phyloP scores from a whole-genome alignment of 1,284 basidiomycete genomes.

The Microbotryomycetes sp. region DNA sequence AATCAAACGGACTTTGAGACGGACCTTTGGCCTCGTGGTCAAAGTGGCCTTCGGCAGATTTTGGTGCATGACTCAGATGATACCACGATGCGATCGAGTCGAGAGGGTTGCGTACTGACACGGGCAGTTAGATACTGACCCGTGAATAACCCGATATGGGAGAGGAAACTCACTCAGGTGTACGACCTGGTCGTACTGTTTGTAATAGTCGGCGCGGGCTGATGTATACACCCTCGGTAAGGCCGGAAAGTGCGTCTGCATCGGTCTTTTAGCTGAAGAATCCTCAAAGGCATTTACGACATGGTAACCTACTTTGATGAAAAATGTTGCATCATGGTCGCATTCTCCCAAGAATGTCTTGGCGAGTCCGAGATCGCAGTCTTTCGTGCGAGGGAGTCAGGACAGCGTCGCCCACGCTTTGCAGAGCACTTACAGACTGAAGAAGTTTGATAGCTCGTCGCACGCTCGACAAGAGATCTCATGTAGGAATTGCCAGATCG shows the following conservation, averaged over 20 bases:
- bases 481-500: slow-evolving; percentile 27
- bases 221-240: not conserved
- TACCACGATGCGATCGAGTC: slow-evolving; percentile 24
- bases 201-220: not conserved
- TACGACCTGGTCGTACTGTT: slow-evolving; percentile 19
- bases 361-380: slow-evolving; percentile 28
- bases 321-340: slow-evolving; percentile 15
- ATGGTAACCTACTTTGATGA: slow-evolving; percentile 21
- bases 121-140: not conserved
- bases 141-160: not conserved
- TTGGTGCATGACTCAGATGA: slow-evolving; percentile 17
- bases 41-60: slow-evolving; percentile 11
- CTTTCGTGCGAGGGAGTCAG: not conserved
- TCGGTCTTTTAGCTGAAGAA: too few species aligned
- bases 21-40: slow-evolving; percentile 1
- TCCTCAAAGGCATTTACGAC: too few species aligned
- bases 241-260: slow-evolving; percentile 15
- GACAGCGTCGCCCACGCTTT: too few species aligned
- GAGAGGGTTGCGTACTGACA: slow-evolving; percentile 30
- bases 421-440: slow-evolving; percentile 16
- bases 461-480: slow-evolving; percentile 22
- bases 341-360: slow-evolving; percentile 31
- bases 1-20: not conserved
- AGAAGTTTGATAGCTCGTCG: slow-evolving; percentile 28
- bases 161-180: slow-evolving; percentile 8